Percentiles rank a stretch among this genome's conserved stretches.
Conservation (phyloP, 192 early-diverging fungal species). For the Coemansia sp. region DNA sequence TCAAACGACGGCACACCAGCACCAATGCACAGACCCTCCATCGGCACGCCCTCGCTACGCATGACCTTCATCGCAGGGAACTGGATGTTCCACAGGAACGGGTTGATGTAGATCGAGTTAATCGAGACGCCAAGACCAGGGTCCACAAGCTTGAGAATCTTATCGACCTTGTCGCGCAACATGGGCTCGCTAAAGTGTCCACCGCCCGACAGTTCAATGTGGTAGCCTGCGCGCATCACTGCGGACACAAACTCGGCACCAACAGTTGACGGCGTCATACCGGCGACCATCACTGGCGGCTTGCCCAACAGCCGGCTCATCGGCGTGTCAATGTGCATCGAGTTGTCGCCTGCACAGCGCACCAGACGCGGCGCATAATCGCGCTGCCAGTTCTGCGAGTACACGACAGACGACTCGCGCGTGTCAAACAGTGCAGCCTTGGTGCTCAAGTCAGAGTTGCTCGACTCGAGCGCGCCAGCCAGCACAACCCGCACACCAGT, state of each 20-base stretch:
- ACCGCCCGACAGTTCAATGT: slow-evolving; percentile 84
- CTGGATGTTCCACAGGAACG: slow-evolving; percentile 84
- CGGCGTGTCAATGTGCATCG: slow-evolving; percentile 80
- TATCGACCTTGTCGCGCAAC: slow-evolving; percentile 75
- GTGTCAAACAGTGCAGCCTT: slow-evolving; percentile 80
- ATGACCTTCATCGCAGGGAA: slow-evolving; percentile 80
- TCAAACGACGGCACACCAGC: slow-evolving; percentile 89
- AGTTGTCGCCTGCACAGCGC: slow-evolving; percentile 59
- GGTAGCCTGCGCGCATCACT: slow-evolving; percentile 85
- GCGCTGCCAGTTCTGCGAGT: slow-evolving; percentile 78
- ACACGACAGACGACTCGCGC: slow-evolving; percentile 61
- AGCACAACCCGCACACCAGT: slow-evolving; percentile 67
- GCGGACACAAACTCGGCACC: slow-evolving; percentile 79
- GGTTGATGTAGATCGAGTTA: slow-evolving; percentile 89
- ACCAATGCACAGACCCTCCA: slow-evolving; percentile 89
- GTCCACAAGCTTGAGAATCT: slow-evolving; percentile 74
- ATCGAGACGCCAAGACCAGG: slow-evolving; percentile 83
- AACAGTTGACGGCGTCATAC: slow-evolving; percentile 88
- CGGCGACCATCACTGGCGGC: slow-evolving; percentile 88
- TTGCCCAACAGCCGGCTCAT: slow-evolving; percentile 84
- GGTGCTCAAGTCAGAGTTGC: slow-evolving; percentile 69
- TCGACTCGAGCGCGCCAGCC: slow-evolving; percentile 38
- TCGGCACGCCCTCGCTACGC: slow-evolving; percentile 85
- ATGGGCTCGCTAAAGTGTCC: slow-evolving; percentile 81
- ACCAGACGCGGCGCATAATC: slow-evolving; percentile 79